phyloP scores from a whole-genome alignment of 2,329 filamentous ascomycete species.

The Chaetoscypha palmicola region DNA sequence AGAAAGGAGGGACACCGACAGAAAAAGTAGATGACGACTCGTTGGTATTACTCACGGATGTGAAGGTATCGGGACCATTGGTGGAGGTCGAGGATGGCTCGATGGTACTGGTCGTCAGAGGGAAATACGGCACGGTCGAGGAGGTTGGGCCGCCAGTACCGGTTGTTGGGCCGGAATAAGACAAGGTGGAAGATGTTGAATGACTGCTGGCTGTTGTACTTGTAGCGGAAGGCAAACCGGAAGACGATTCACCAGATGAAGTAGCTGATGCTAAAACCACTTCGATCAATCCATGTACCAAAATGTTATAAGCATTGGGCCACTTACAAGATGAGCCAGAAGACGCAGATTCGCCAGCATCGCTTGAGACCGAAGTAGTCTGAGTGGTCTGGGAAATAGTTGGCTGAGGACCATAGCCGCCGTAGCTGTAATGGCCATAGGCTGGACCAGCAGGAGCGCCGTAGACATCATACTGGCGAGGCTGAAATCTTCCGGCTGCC shows the following conservation, averaged over 20 bases:
- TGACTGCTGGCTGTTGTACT: no score
- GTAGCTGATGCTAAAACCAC: not conserved
- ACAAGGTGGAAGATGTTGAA: no score
- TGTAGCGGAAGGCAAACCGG: not conserved
- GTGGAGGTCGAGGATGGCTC: no score
- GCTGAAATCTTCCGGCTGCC: constrained; percentile 11
- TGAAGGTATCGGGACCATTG: no score
- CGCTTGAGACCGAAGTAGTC: constrained; percentile 1
- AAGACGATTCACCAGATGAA: not conserved
- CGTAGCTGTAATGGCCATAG: constrained; percentile 23
- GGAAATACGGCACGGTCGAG: no score
- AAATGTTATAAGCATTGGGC: no score
- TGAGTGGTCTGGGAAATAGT: constrained; percentile 14
- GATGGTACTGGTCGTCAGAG: no score
- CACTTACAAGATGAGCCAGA: no score
- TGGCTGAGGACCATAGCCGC: constrained; percentile 25
- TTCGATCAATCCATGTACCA: not conserved
- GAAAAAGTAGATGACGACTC: no score
- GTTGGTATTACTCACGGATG: no score
- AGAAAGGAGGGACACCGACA: not conserved
- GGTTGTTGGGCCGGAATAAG: no score
- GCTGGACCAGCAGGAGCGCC: constrained; percentile 4
- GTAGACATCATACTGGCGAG: constrained; percentile 24
- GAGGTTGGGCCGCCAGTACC: no score
- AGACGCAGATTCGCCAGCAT: not conserved